Percentiles rank a stretch among this genome's conserved stretches.
Conservation (phyloP, 208 protist genomes). For the Trypanosoma avium region DNA sequence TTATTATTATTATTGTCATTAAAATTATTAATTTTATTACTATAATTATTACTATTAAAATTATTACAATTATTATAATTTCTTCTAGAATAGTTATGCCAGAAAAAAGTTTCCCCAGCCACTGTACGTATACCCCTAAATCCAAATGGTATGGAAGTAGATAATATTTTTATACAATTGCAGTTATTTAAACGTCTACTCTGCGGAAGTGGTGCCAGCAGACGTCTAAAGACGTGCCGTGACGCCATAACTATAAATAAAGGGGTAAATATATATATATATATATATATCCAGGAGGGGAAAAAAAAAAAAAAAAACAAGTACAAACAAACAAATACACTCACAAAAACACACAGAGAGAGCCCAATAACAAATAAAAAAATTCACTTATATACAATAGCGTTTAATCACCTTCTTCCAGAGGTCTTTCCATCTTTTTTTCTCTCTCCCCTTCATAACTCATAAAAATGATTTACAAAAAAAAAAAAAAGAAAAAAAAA, state of each 20-base stretch:
- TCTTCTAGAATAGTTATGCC: too few relatives aligned
- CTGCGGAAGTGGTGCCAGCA: neutral
- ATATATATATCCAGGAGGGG: neutral
- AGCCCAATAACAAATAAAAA: neutral
- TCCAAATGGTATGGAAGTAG: neutral
- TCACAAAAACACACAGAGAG: neutral
- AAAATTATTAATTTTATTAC: too few relatives aligned
- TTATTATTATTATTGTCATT: too few relatives aligned
- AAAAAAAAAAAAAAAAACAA: neutral
- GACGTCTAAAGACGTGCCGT: neutral
- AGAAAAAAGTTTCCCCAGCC: too few relatives aligned
- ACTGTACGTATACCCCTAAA: too few relatives aligned
- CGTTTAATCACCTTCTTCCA: too few relatives aligned
- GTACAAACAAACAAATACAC: neutral
- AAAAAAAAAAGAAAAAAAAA: too few relatives aligned
- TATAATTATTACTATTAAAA: too few relatives aligned
- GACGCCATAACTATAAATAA: constrained; percentile 5
- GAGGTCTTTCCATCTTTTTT: too few relatives aligned
- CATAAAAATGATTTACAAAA: too few relatives aligned
- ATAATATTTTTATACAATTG: constrained; percentile 2
- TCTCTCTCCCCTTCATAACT: neutral
- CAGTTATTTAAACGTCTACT: neutral
- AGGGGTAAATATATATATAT: neutral
- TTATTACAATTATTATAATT: too few relatives aligned
- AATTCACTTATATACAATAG: neutral